Conservation (phyloP, 2,329 filamentous ascomycete species). For the Biscogniauxia mediterranea region DNA sequence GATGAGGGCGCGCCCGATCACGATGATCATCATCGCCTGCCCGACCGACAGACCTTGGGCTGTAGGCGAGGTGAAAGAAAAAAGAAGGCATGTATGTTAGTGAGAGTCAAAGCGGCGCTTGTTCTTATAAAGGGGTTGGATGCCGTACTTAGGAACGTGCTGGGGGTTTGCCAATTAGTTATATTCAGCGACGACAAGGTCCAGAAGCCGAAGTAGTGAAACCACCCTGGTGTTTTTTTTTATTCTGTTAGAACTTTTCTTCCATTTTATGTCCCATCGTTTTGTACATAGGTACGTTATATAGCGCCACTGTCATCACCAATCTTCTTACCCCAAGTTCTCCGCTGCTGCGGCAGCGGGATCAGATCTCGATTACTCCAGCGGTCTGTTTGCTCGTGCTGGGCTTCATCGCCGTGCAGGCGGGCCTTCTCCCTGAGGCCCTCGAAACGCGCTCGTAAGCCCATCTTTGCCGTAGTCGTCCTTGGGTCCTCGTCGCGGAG, state of each 20-base stretch:
- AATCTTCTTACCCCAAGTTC: conserved; percentile 25
- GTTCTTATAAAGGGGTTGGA: too few species aligned
- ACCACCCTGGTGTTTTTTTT: conserved; percentile 30
- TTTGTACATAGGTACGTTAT: too few species aligned
- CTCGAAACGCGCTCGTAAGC: conserved; percentile 17
- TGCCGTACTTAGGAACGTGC: conserved; percentile 39
- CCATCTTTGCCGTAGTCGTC: conserved; percentile 3
- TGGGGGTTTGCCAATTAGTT: conserved; percentile 47
- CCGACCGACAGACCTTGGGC: conserved; percentile 45
- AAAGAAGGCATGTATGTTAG: not conserved
- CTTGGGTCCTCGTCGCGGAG: not conserved
- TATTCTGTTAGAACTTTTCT: too few species aligned
- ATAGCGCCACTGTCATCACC: too few species aligned
- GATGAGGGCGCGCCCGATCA: conserved; percentile 42
- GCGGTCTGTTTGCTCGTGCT: conserved; percentile 44
- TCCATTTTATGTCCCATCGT: too few species aligned
- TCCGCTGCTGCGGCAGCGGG: conserved; percentile 40
- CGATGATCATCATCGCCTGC: conserved; percentile 47
- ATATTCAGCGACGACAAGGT: conserved; percentile 39
- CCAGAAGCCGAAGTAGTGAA: conserved; percentile 45
- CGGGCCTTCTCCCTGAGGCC: conserved; percentile 32
- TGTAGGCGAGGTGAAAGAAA: conserved; percentile 4
- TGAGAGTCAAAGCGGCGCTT: too few species aligned
- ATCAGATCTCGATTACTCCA: conserved; percentile 49
- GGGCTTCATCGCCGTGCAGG: conserved; percentile 39